Evolutionary conservation across 208 protist genomes (phyloP).

Genomic region (Acanthamoeba castellanii): DNA sequence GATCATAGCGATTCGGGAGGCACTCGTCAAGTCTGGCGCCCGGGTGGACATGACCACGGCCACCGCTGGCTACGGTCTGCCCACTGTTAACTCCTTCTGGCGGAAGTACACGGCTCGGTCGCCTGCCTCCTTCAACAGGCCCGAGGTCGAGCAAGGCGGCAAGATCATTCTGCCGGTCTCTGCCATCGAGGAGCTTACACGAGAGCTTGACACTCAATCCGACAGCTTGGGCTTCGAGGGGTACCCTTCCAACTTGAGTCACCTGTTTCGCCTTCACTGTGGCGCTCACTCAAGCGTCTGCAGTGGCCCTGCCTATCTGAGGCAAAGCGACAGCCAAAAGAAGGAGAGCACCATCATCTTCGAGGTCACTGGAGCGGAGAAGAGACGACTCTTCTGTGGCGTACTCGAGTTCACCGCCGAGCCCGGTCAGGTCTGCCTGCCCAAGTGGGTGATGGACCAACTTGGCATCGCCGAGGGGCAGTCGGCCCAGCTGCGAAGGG

Average conservation of each 20-base stretch:
- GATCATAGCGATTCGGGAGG: background rate
- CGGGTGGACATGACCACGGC: conserved; percentile 64
- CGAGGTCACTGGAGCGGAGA: conserved; percentile 40
- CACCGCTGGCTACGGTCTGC: conserved; percentile 41
- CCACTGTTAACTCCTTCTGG: conserved; percentile 71
- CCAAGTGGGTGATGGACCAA: conserved; percentile 71
- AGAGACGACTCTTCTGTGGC: conserved; percentile 52
- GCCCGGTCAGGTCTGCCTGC: conserved; percentile 20
- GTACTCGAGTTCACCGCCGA: conserved; percentile 66
- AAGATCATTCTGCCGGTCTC: conserved; percentile 67
- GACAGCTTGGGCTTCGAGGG: conserved; percentile 44
- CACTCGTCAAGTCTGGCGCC: conserved; percentile 42
- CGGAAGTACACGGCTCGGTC: background rate
- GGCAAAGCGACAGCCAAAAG: background rate
- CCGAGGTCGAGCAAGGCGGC: conserved; percentile 64
- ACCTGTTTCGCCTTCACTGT: background rate
- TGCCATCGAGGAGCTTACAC: conserved; percentile 44
- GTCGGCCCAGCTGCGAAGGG: conserved; percentile 50
- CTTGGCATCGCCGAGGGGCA: conserved; percentile 39
- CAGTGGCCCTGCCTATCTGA: background rate
- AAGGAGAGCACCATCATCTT: conserved; percentile 68
- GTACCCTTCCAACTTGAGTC: background rate
- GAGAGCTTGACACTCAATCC: conserved; percentile 41
- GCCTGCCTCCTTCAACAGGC: background rate
- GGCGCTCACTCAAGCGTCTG: background rate